Conservation (phyloP, 306 rosid genomes). For the Citrullus mucosospermus region DNA sequence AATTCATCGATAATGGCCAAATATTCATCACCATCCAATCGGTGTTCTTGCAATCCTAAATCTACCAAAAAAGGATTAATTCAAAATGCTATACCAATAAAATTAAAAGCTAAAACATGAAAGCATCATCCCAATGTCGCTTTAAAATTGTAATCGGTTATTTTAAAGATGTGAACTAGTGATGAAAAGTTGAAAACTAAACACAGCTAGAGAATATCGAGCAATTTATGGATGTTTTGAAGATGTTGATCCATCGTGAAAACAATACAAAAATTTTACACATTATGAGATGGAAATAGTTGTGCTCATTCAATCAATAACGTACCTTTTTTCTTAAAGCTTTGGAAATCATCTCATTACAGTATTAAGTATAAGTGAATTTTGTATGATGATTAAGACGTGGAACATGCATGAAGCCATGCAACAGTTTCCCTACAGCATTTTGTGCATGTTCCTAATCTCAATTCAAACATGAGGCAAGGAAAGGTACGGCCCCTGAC, state of each 20-base stretch:
- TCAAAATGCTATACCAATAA: not conserved
- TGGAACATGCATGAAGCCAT: not conserved
- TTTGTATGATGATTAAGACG: not conserved
- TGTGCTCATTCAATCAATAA: not conserved
- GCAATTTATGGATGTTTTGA: not conserved
- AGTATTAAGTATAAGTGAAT: not conserved
- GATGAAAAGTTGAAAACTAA: not conserved
- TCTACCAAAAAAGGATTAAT: slow-evolving; percentile 26
- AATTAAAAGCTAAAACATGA: not conserved
- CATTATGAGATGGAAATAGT: not conserved
- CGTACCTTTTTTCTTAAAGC: not conserved
- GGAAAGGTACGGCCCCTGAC: not conserved
- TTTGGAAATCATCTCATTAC: not conserved
- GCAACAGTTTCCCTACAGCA: not conserved
- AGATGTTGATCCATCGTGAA: not conserved
- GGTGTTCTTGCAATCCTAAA: slow-evolving; percentile 82
- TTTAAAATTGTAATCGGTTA: not conserved
- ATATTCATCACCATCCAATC: slow-evolving; percentile 91
- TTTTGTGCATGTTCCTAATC: not conserved
- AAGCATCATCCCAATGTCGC: not conserved
- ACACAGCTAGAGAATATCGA: not conserved
- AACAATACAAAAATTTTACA: not conserved
- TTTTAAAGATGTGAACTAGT: not conserved
- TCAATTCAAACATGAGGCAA: not conserved
- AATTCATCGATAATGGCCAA: slow-evolving; percentile 83